Evolutionary conservation across 257 asterid genomes (phyloP).

Genomic region (Solanum bulbocastanum): DNA sequence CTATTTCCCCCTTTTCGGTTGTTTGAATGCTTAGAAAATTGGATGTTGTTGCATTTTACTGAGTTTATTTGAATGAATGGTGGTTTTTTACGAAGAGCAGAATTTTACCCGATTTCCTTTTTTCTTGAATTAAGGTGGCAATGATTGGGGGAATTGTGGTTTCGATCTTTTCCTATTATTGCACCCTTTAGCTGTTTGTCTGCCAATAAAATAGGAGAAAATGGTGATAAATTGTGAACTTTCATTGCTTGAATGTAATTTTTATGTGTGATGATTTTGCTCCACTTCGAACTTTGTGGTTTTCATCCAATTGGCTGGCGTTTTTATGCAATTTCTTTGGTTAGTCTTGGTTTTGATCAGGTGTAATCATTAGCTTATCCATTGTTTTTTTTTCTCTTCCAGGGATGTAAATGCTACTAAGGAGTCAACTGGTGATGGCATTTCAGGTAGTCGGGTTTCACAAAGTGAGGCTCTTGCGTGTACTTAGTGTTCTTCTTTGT

Average conservation of each 20-base stretch:
- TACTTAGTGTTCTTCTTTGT: background rate
- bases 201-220: background rate
- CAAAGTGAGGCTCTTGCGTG: conserved; percentile 12
- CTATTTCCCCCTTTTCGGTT: background rate
- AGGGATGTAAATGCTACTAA: conserved; percentile 24
- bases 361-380: background rate
- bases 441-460: conserved; percentile 7
- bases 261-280: background rate
- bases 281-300: background rate
- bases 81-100: background rate
- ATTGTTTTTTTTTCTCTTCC: background rate
- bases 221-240: background rate
- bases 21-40: background rate
- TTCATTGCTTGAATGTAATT: background rate
- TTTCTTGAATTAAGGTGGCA: background rate
- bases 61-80: background rate
- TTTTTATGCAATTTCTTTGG: background rate
- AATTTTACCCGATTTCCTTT: background rate
- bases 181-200: background rate
- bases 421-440: conserved; percentile 10
- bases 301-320: background rate
- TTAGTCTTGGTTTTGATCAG: background rate
- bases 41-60: background rate
- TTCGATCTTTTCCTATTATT: background rate
- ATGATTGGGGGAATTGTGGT: background rate